Evolutionary conservation across 2,329 filamentous ascomycete species (phyloP).

Genomic region (Hortaea werneckii): DNA sequence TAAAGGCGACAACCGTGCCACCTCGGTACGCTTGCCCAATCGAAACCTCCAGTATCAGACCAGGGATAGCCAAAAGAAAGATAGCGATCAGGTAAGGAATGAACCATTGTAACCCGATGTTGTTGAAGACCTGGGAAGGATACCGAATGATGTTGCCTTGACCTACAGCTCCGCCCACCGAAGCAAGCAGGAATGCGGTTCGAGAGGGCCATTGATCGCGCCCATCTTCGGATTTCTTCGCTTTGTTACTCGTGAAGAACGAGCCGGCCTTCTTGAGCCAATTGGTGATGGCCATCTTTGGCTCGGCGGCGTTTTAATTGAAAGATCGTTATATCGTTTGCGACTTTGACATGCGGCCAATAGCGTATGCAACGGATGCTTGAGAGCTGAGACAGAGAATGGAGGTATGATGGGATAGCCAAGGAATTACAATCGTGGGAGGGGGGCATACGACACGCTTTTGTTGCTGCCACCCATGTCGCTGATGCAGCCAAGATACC

Average conservation of each 20-base stretch:
- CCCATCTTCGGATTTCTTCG: background rate
- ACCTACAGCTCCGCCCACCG: background rate
- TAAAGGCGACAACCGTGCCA: conserved; percentile 17
- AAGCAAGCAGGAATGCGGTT: background rate
- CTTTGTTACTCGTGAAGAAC: background rate
- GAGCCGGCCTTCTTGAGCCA: background rate
- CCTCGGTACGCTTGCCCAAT: conserved; percentile 43
- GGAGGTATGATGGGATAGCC: background rate
- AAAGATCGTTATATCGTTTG: background rate
- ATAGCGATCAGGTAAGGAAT: conserved; percentile 49
- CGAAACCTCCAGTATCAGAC: conserved; percentile 46
- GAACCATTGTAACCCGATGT: conserved; percentile 51
- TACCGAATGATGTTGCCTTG: conserved; percentile 34
- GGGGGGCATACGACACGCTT: background rate
- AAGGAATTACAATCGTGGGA: background rate
- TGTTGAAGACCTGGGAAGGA: conserved; percentile 51
- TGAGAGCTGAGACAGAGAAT: background rate
- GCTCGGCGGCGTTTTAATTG: background rate
- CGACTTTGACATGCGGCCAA: background rate
- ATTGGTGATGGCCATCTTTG: background rate
- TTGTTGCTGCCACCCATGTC: background rate
- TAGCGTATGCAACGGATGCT: background rate
- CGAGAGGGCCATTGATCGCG: background rate
- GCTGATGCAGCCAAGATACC: background rate
- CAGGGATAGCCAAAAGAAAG: conserved; percentile 47